Evolutionary conservation across 257 asterid species (phyloP), one percentile per base, ranked within the genome.

Genomic region (Echium plantagineum): DNA sequence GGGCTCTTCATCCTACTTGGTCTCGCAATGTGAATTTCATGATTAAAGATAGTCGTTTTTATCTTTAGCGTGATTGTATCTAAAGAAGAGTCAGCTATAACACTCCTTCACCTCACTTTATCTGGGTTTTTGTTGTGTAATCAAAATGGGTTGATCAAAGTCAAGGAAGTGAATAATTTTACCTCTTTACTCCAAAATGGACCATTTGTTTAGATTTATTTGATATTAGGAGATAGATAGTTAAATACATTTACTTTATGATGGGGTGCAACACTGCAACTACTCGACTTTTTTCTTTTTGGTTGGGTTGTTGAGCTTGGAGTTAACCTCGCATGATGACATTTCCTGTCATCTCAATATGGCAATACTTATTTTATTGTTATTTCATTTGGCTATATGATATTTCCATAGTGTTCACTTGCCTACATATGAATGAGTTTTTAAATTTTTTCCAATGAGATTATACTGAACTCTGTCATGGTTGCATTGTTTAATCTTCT

Each of bases 401-500:
- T 12, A 42, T 42, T 42, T 12, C 5, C 49, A 42, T 10, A 9
- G 3, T 42, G 15, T 42, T 42, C 49, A 42, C 15, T 53, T 53
- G 57, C 31, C 17, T 15, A 60, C 42, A 46, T 19, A 24, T 19
- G 24, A 20, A 9, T 53, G 15, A 26, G 24, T 12, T 46, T 32
- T 21, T 35, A 20, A 17, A 24, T 30, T 32, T 22, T 49, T 15
- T n/a, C 18, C 17, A 12, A 28, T 57, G 19, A 52, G 21, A 3
- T 3, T 13, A 7, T 24, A 17, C 21, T 32, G 19, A 32, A 52
- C 35, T 57, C 66, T 80, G 56, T 73, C 58, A 26, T 59, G 66
- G 69, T 69, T 64, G 74, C 59, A 48, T 62, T 32, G 68, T 63
- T 62, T 42, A 46, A 52, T 71, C 58, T 52, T 74, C 59, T 63